Evolutionary conservation across 2,329 filamentous ascomycete genomes (phyloP), one percentile per base, ranked within the genome.

Genomic region (Diaporthe ampelina): DNA sequence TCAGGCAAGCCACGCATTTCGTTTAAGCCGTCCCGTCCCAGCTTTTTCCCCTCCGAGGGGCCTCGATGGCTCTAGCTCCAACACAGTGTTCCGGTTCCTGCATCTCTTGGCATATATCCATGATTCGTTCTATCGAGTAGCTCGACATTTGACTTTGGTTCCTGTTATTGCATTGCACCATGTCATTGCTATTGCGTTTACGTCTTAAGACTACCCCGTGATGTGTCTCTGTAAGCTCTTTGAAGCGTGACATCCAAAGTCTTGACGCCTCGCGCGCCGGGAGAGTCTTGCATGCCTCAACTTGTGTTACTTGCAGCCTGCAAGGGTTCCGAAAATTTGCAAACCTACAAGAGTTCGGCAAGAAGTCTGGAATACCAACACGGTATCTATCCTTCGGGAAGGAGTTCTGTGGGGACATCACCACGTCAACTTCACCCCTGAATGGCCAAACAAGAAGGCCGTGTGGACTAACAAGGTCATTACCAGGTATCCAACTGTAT

Each of bases 71-170:
- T 40, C n/a, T 54, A 35, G 61, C 26, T 65, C 21, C 15, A 15
- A 21, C 63, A 68, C 63, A 52, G 63, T 68, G 48, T 37, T 26
- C n/a, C 48, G 48, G 45, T 68, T 68, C 45, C 32, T 68, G 63
- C 63, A 68, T 52, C 32, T 68, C 48, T 54, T 54, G 63, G 48
- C 63, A 37, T 26, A 21, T 10, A 26, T 40, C n/a, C 63, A 40
- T 68, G 45, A 26, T 68, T 68, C 48, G 63, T 54, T 40, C 29
- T 68, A 54, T 54, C 48, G 48, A 68, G 63, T 48, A 19, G 69
- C 13, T 83, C 50, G 82, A 80, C 85, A 87, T 2, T 40, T 9
- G n/a, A 6, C 17, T 21, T 19, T 11, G 21, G 17, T 48, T 29
- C 63, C 48, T 54, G 7, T 37, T 54, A 68, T 68, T 68, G 63